Evolutionary conservation across 768 basidiomycete genomes (phyloP).

Genomic region (Dictyophora rubrovolvata): DNA sequence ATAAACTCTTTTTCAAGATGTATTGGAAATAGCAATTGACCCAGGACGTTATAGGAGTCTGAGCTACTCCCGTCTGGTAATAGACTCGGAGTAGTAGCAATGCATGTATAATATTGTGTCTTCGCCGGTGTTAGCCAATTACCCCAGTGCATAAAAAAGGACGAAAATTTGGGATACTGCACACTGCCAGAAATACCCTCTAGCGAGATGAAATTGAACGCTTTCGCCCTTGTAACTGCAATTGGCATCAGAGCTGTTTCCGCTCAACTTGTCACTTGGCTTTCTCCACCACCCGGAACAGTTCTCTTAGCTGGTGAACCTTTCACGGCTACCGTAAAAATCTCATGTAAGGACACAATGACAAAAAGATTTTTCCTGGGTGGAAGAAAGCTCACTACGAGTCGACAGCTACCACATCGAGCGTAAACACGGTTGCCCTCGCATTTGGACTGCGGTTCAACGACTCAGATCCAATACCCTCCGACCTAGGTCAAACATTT

Average conservation of each 20-base stretch:
- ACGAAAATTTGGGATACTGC: not conserved
- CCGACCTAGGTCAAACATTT: slow-evolving; percentile 1
- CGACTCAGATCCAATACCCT: not conserved
- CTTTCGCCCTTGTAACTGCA: not conserved
- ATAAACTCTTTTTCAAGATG: too few species aligned
- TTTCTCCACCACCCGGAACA: not conserved
- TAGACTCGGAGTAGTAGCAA: too few species aligned
- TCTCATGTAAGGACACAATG: not conserved
- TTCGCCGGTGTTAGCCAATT: too few species aligned
- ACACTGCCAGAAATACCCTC: not conserved
- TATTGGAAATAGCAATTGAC: too few species aligned
- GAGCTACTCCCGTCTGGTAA: too few species aligned
- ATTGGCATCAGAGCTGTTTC: not conserved
- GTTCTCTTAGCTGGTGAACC: not conserved
- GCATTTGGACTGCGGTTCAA: not conserved
- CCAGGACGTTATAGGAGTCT: too few species aligned
- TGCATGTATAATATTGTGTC: too few species aligned
- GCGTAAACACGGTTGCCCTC: slow-evolving; percentile 2
- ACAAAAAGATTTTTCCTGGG: not conserved
- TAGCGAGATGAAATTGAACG: not conserved
- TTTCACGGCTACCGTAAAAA: slow-evolving; percentile 4
- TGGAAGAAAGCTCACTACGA: not conserved
- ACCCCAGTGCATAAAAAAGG: not conserved
- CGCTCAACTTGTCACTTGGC: not conserved
- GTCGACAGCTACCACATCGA: slow-evolving; percentile 1